Evolutionary conservation across 257 asterid species (phyloP).

Genomic region (Solanum peruvianum): DNA sequence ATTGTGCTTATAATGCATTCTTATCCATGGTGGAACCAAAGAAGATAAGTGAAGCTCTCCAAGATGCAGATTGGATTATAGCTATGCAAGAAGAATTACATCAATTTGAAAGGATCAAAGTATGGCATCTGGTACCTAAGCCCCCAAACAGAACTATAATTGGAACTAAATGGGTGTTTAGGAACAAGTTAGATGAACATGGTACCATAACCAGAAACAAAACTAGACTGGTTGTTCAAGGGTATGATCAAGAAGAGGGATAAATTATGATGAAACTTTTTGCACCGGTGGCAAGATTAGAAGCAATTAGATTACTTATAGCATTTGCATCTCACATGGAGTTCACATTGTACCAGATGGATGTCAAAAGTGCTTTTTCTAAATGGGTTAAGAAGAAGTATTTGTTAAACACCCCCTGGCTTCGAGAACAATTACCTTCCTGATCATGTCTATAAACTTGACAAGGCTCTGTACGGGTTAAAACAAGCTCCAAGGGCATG

Average conservation of each 20-base stretch:
- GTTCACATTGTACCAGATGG: not conserved
- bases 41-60: not conserved
- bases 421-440: not conserved
- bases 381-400: not conserved
- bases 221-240: not conserved
- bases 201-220: too few species aligned
- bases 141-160: too few species aligned
- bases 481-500: not conserved
- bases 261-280: not conserved
- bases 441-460: not conserved
- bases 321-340: not conserved
- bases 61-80: too few species aligned
- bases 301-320: not conserved
- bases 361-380: not conserved
- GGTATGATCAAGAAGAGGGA: not conserved
- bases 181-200: too few species aligned
- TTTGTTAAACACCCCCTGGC: not conserved
- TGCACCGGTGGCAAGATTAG: not conserved
- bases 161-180: too few species aligned
- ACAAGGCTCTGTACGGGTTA: not conserved
- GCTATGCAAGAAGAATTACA: not conserved
- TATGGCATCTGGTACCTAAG: not conserved
- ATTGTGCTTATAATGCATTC: not conserved
- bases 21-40: not conserved
- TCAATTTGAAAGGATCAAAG: not conserved